Base-by-base conservation (phyloP, 1,284 basidiomycete genomes). In the Irpex rosettiformis region DNA sequence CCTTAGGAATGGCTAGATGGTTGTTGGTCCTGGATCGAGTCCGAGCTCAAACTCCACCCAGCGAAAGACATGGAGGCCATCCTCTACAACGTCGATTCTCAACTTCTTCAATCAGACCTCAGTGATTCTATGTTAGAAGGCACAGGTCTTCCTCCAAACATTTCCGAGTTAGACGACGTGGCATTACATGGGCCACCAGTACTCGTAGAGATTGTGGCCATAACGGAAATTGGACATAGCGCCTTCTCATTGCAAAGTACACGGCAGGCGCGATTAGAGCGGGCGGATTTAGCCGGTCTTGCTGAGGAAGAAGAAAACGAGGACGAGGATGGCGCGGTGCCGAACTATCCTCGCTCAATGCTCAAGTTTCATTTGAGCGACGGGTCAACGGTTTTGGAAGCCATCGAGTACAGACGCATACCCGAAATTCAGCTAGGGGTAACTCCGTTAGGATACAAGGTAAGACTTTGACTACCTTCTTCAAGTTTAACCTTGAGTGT, bases 211-310 rank as follows among this genome's bases (percentile, higher is more conserved):
- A 79, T 96, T 21, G 75, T 80, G 6, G 76, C 85, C 2, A 81
- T 93, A 10, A 93, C 86, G 18, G 90, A 93, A 57, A 84, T 92
- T 30, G 88, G 84, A 0, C 74, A 81, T 52, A 90, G 89, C 65
- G 90, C 89, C 5, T 85, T 89, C 66, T 80, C 73, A 55, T 73
- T 90, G 30, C 75, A 86, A 63, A 85, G 89, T 67, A 77, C 83
- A 18, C 77, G 86, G 49, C 77, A 85, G 58, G 80, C 82, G 11
- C 81, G 87, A 25, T 77, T 84, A 53, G 88, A 91, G 64, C 77
- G 83, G 21, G 79, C 79, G 45, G 79, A 79, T 59, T 67, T 81
- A 47, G 73, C 75, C 1, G 77, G 79, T 22, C 68, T 82, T 2
- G 72, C 70, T 13, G 73, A 69, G 2, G 78, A 77, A 1, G 75